Conservation (phyloP, 1,284 basidiomycete genomes). For the Prillingera fragicola region DNA sequence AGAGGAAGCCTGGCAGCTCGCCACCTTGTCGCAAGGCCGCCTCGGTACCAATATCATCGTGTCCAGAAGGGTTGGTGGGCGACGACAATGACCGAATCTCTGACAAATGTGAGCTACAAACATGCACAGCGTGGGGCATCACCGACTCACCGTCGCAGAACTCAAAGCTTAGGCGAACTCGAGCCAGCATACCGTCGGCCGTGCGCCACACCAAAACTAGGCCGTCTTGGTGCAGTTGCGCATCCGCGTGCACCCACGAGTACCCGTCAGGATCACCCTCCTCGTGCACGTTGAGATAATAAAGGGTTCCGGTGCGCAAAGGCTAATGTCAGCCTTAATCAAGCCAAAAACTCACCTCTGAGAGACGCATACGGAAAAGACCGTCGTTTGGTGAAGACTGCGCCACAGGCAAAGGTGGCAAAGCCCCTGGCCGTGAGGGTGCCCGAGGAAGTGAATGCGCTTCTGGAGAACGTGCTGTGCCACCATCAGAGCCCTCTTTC, state of each 20-base stretch:
- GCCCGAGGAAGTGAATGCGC: too few species aligned
- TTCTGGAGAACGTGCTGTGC: slow-evolving; percentile 6
- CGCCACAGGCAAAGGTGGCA: too few species aligned
- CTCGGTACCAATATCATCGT: slow-evolving; percentile 74
- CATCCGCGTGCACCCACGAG: slow-evolving; percentile 77
- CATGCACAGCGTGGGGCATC: not conserved
- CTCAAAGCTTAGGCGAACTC: slow-evolving; percentile 72
- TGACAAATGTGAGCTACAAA: slow-evolving; percentile 15
- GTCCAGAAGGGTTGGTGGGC: slow-evolving; percentile 66
- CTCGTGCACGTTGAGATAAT: slow-evolving; percentile 82
- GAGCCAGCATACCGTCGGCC: slow-evolving; percentile 66
- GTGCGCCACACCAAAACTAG: slow-evolving; percentile 76
- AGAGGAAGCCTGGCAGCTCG: slow-evolving; percentile 61
- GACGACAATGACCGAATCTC: slow-evolving; percentile 73
- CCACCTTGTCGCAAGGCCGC: slow-evolving; percentile 61
- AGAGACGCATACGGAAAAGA: too few species aligned
- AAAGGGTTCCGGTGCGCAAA: slow-evolving; percentile 70
- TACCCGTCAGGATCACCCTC: slow-evolving; percentile 57
- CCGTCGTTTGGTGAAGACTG: too few species aligned
- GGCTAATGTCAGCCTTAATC: slow-evolving; percentile 54
- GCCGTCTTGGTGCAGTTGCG: slow-evolving; percentile 70
- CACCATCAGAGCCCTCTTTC: slow-evolving; percentile 9
- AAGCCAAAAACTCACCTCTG: too few species aligned
- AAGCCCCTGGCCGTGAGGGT: too few species aligned
- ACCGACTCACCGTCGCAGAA: slow-evolving; percentile 55